Evolutionary conservation across 768 basidiomycete species (phyloP), one percentile per base, ranked within the genome.

Genomic region (Mycena kentingensis): DNA sequence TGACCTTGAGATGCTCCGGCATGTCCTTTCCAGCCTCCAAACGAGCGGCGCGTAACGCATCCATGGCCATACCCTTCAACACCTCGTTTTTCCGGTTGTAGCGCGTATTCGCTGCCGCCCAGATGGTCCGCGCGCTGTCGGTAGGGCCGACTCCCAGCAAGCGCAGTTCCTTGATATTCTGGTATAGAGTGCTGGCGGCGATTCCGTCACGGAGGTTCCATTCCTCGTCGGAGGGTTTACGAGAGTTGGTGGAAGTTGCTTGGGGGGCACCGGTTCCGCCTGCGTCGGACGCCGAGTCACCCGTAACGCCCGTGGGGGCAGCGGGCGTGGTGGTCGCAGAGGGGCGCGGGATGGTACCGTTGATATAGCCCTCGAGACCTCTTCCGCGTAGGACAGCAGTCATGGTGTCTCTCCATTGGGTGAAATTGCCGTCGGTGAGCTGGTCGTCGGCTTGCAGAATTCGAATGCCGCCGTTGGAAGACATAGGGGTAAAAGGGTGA

Each of bases 11-110:
- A 50, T 57, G 55, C 8, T 37, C 24, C n/a, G 46, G 45, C 10
- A 57, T 12, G n/a, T 49, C 32, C 4, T 11, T 1, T 1, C 50
- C 35, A 15, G 13, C 24, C 1, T 16, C 21, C 13, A 51, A 34
- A 25, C 42, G 37, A 1, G 43, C 8, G 7, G 25, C 16, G 2
- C n/a, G 15, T 1, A 57, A 46, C 28, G 28, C 46, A 1, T 28
- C 28, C 31, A 25, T 43, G 6, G 37, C 43, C 0, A 29, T 6
- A 15, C 36, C 32, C 31, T 51, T 56, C 18, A 51, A 4, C 19
- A 56, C 38, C 29, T 47, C 45, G 16, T 49, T 46, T 0, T 43
- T 18, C 16, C 50, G 55, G 22, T 56, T 43, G 35, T 51, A 56
- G 26, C 51, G 51, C 5, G 39, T 10, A 21, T 47, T 28, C 2